Evolutionary conservation across 2,329 filamentous ascomycete genomes (phyloP).

Genomic region (Beauveria bassiana): DNA sequence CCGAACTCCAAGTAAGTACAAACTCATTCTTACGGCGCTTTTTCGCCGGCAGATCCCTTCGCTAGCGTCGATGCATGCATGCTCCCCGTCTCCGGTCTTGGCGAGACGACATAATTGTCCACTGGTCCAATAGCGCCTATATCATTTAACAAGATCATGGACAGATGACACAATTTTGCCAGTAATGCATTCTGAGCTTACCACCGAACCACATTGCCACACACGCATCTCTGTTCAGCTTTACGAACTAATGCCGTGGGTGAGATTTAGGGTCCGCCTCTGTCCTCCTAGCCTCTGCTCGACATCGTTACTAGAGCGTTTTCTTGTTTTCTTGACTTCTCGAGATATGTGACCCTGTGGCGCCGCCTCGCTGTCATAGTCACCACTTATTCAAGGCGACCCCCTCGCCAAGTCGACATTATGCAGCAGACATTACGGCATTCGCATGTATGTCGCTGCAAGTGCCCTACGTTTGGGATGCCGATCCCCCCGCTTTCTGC

Average conservation of each 20-base stretch:
- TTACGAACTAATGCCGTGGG: neutral
- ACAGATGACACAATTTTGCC: neutral
- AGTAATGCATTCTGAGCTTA: neutral
- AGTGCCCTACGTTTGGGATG: neutral
- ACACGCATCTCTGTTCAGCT: neutral
- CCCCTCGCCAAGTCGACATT: neutral
- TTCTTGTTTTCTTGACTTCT: no score
- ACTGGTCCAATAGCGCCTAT: neutral
- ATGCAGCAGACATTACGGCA: neutral
- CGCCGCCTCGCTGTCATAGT: neutral
- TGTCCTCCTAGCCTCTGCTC: neutral
- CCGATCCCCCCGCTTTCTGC: neutral
- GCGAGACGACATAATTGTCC: neutral
- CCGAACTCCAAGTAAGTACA: neutral
- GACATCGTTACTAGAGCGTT: neutral
- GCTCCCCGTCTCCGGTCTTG: neutral
- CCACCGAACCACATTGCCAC: neutral
- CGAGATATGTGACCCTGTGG: neutral
- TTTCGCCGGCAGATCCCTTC: neutral
- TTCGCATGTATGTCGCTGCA: neutral
- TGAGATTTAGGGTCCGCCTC: slow-evolving; percentile 1
- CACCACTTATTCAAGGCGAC: neutral
- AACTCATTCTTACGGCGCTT: neutral
- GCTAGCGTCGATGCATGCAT: slow-evolving; percentile 9
- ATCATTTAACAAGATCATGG: neutral